Base-by-base conservation (phyloP, 805 yeast genomes). In the Barnettozyma sp. region DNA sequence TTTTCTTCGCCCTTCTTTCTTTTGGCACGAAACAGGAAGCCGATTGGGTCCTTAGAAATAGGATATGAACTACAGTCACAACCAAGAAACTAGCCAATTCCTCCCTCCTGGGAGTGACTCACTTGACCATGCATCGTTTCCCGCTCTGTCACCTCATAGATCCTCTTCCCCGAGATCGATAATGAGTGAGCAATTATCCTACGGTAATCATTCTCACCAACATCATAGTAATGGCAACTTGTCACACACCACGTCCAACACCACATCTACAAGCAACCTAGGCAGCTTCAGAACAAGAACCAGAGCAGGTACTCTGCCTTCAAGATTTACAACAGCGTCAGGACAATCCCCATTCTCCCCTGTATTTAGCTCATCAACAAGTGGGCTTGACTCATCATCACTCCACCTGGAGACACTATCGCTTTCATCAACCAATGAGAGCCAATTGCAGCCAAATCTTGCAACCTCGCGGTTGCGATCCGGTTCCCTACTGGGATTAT, bases 221-320 rank as follows among this genome's bases (percentile, higher is more conserved):
- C 18, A 28, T 42, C n/a, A n/a, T n/a, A n/a, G n/a, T n/a, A 32
- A 7, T 21, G 20, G 22, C 29, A 32, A 32, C 22, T 4, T 18
- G 12, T 18, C 15, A 12, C 28, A 21, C 12, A 15, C 29, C 13
- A 4, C 17, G 2, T 21, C 36, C 14, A 33, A 29, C 12, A 14
- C 30, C 12, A 29, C 39, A 16, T 34, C 60, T 39, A 48, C 58
- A 21, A 47, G 58, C 42, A 53, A 56, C 45, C 45, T 66, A 47
- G 66, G 71, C 3, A 54, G 55, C 17, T 55, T 63, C 35, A 61
- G 75, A 46, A 65, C 73, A 12, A 68, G 92, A 42, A 75, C 82
- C 30, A 68, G 94, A 44, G 82, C 92, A 2, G 92, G 92, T 3
- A 83, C 94, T 11, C 60, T 83, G 32, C 90, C 92, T 7, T 76